Base-by-base conservation (phyloP, 768 basidiomycete species). In the Russula compacta region DNA sequence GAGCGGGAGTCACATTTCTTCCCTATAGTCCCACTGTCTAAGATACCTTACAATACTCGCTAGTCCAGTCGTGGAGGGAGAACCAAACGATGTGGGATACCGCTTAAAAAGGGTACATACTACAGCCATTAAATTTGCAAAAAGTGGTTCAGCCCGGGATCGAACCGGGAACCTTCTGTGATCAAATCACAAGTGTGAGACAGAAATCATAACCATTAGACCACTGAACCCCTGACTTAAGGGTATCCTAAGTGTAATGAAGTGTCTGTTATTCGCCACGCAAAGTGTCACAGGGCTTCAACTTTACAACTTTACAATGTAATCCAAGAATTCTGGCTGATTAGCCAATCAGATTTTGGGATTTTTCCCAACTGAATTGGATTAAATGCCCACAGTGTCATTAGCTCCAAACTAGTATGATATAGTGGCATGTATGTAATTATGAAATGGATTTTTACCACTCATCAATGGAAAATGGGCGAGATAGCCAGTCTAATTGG, bases 201-300 rank as follows among this genome's bases (percentile, higher is more conserved):
- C 74, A 77, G 76, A 75, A 76, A 75, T 75, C 74, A 75, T 75
- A 77, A 75, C 74, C 74, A 77, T 75, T 75, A 75, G 74, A 75
- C 74, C 74, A 75, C 65, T 75, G 75, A 75, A 75, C 74, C 70
- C 14, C 21, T n/a, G 10, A 9, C 2, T 36, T 46, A 0, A 2
- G 2, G 0, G 2, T 0, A 2, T 1, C 11, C 15, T 15, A n/a
- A 54, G 1, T 29, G 24, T 29, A 43, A 32, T 12, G 1, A n/a
- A 33, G 19, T 19, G 33, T 4, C 15, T 19, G 8, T 29, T 3
- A 2, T 51, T 51, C 5, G 19, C 49, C 9, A 36, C 50, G 2
- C 15, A 11, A 7, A 10, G n/a, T n/a, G n/a, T n/a, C n/a, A n/a
- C n/a, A n/a, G n/a, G n/a, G n/a, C n/a, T n/a, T n/a, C n/a, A n/a